These are phyloP conservation scores for Euphrasia arctica DNA, from an alignment of 305 asterid genomes.

Conservation along the genomic window DNA sequence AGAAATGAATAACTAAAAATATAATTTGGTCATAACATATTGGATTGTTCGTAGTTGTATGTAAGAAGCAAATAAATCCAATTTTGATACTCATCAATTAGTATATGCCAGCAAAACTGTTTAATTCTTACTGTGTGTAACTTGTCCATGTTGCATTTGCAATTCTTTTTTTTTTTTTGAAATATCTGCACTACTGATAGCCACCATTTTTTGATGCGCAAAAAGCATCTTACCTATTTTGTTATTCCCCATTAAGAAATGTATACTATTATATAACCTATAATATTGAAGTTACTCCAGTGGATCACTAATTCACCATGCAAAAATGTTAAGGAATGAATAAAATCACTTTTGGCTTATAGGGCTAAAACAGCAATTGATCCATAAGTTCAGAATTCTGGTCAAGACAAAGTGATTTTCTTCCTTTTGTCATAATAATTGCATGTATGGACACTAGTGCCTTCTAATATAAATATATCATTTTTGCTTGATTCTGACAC, in stretches of 20 bases:
- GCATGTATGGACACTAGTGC: slow-evolving; percentile 2
- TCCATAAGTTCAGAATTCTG: slow-evolving; percentile 15
- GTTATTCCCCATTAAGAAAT: slow-evolving; percentile 12
- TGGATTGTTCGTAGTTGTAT: background rate
- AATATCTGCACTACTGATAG: slow-evolving; percentile 13
- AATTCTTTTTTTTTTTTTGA: background rate
- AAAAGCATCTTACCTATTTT: slow-evolving; percentile 2
- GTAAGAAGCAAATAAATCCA: background rate
- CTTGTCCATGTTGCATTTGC: background rate
- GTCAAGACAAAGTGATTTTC: slow-evolving; percentile 17
- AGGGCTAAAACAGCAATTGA: slow-evolving; percentile 17
- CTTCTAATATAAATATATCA: slow-evolving; percentile 8
- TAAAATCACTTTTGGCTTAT: background rate
- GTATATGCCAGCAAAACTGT: background rate
- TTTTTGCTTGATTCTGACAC: slow-evolving; percentile 22
- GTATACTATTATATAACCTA: background rate
- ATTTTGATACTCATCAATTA: background rate
- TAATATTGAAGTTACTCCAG: slow-evolving; percentile 11
- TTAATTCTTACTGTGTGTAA: slow-evolving; percentile 16
- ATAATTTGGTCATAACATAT: slow-evolving; percentile 11
- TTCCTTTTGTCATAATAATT: background rate
- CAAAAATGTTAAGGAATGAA: background rate
- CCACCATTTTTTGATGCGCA: slow-evolving; percentile 14
- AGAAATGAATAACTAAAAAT: background rate
- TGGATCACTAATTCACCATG: background rate